phyloP scores from a whole-genome alignment of 371 early-diverging fungal genomes.

The Actinomortierella wolfii region DNA sequence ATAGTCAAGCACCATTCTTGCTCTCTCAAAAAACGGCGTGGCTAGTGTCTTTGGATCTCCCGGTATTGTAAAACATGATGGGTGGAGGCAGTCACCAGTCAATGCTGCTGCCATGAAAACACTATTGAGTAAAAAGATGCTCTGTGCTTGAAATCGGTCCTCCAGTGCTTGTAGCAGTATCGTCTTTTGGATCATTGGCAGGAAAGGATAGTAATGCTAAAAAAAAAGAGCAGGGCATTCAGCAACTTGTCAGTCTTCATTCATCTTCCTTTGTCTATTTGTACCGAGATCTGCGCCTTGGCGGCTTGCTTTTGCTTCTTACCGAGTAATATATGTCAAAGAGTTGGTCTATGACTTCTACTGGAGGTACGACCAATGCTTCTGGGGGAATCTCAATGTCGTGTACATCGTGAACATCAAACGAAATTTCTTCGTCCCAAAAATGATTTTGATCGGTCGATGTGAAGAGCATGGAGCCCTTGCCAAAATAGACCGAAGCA shows the following conservation, averaged over 20 bases:
- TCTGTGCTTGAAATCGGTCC: slow-evolving; percentile 36
- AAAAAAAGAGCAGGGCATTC: background rate
- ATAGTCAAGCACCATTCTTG: slow-evolving; percentile 40
- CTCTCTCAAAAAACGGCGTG: slow-evolving; percentile 41
- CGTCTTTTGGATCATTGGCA: slow-evolving; percentile 43
- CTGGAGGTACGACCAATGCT: slow-evolving; percentile 25
- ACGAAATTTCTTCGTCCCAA: slow-evolving; percentile 46
- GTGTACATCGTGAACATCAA: slow-evolving; percentile 31
- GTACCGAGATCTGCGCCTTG: too few relatives aligned
- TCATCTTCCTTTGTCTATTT: too few relatives aligned
- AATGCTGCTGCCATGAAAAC: slow-evolving; percentile 36
- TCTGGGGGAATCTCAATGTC: slow-evolving; percentile 31
- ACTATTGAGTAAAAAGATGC: slow-evolving; percentile 38
- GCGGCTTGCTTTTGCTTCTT: background rate
- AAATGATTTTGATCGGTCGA: slow-evolving; percentile 40
- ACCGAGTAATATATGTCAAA: slow-evolving; percentile 45
- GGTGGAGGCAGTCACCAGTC: slow-evolving; percentile 31
- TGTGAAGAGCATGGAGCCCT: slow-evolving; percentile 43
- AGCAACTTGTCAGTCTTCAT: too few relatives aligned
- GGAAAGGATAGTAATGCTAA: slow-evolving; percentile 28
- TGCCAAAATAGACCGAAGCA: slow-evolving; percentile 38
- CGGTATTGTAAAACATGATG: slow-evolving; percentile 18
- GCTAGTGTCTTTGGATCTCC: slow-evolving; percentile 29
- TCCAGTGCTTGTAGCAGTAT: slow-evolving; percentile 33
- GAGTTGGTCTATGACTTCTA: slow-evolving; percentile 36